Evolutionary conservation across 2,329 filamentous ascomycete genomes (phyloP), one percentile per base, ranked within the genome.

Genomic region (Aspergillus quadrilineatus): DNA sequence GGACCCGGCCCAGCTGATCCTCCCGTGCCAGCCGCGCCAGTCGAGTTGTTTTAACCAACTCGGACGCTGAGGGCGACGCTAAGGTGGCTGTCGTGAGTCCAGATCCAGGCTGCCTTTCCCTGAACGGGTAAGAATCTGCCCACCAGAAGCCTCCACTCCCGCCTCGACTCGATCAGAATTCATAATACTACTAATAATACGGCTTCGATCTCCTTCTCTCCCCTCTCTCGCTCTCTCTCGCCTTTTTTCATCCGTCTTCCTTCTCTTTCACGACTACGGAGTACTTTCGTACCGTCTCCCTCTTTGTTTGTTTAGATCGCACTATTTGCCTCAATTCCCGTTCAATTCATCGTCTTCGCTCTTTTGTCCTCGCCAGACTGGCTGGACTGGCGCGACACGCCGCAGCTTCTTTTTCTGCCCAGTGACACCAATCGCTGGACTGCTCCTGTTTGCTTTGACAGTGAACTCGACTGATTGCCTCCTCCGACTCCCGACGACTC

Each of bases 391-490:
- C 39, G 46, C 36, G 14, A 47, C 49, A 41, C 28, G 42, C 30
- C 29, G 42, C 37, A 39, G 34, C 45, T 50, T 46, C 48, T n/a
- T 43, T 47, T 26, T 36, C 43, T 32, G 50, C 30, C 30, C 39
- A 53, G 30, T 57, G 43, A 36, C 50, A 43, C 50, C 55, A 42
- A 57, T 43, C 43, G 36, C 30, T 29, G 22, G 28, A 34, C 41
- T 48, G 15, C 44, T 41, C 12, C 53, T 60, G 58, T 60, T 60
- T 58, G 58, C 58, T 58, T 57, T 55, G 55, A 58, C 43, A 60
- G 58, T 53, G 17, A 60, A 55, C 55, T 47, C 29, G 30, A 47
- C 30, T 28, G 44, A 47, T 47, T 47, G 47, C 48, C 47, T 44
- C 41, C 47, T 41, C 34, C 37, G 37, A 43, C 28, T 39, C 37